A percentile compares a stretch with the other conserved stretches of the same genome.
Conservation (phyloP, 2,329 filamentous ascomycete genomes). For the Nemania sp. region DNA sequence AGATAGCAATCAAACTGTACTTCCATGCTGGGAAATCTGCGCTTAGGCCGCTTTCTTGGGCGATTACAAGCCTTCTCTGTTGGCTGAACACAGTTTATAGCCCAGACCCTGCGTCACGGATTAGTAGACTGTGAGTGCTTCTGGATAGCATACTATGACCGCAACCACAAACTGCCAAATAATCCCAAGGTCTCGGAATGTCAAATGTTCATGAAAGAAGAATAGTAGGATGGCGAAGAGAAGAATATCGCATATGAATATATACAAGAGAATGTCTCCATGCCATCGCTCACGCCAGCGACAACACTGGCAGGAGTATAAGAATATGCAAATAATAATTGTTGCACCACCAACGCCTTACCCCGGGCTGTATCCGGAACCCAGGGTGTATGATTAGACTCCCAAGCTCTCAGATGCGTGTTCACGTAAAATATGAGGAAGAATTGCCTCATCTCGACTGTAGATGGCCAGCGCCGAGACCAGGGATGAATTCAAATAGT, state of each 20-base stretch:
- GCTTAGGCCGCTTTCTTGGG: too few relatives aligned
- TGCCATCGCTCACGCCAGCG: background rate
- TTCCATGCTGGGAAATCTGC: too few relatives aligned
- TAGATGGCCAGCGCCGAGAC: slow-evolving; percentile 41
- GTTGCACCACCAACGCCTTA: slow-evolving; percentile 24
- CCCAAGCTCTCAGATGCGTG: slow-evolving; percentile 16
- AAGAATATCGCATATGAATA: slow-evolving; percentile 21
- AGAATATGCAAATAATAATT: slow-evolving; percentile 5
- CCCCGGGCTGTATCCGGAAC: slow-evolving; percentile 15
- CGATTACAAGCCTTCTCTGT: too few relatives aligned
- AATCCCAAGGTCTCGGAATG: background rate
- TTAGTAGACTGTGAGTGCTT: background rate
- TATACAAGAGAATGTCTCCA: slow-evolving; percentile 20
- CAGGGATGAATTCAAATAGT: slow-evolving; percentile 46
- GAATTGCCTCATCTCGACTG: slow-evolving; percentile 29
- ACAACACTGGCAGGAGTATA: background rate
- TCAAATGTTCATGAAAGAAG: background rate
- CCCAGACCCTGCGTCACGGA: background rate
- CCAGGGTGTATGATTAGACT: slow-evolving; percentile 19
- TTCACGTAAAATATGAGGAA: slow-evolving; percentile 16
- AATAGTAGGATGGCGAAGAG: background rate
- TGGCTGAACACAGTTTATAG: too few relatives aligned
- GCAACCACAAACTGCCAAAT: background rate
- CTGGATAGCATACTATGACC: background rate
- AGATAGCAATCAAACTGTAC: too few relatives aligned